Conservation (phyloP, 495 filamentous ascomycete genomes). For the Penicillium paxilli region DNA sequence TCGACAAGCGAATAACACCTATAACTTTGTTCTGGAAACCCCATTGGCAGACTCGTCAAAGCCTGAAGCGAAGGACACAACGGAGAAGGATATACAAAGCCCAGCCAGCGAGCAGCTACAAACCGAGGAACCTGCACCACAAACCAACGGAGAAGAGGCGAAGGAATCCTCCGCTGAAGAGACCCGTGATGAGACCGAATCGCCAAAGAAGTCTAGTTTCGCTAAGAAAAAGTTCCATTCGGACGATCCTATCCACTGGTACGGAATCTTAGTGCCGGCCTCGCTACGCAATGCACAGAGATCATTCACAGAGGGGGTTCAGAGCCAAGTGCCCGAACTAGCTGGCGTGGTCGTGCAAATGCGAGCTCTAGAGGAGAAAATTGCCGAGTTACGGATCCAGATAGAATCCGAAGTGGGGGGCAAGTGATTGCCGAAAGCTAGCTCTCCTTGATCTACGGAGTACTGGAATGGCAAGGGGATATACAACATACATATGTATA, state of each 20-base stretch:
- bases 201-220: slow-evolving; percentile 8
- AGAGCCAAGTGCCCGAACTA: slow-evolving; percentile 34
- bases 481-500: not conserved
- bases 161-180: not conserved
- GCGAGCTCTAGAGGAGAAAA: slow-evolving; percentile 62
- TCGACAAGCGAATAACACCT: not conserved
- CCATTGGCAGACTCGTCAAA: slow-evolving; percentile 3
- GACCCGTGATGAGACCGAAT: not conserved
- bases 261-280: slow-evolving; percentile 63
- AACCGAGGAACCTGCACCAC: not conserved
- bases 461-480: not conserved
- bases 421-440: not conserved
- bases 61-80: slow-evolving; percentile 5
- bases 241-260: slow-evolving; percentile 66
- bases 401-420: slow-evolving; percentile 19
- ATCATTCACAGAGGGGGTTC: slow-evolving; percentile 42
- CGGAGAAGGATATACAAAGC: slow-evolving; percentile 7
- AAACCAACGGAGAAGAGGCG: not conserved
- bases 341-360: slow-evolving; percentile 66
- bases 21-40: slow-evolving; percentile 16
- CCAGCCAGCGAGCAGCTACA: not conserved
- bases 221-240: slow-evolving; percentile 29
- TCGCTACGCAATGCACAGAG: slow-evolving; percentile 61
- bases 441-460: not conserved
- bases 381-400: slow-evolving; percentile 57